These are phyloP conservation scores for Didymella lethalis DNA, from an alignment of 2,329 filamentous ascomycete species.

Conservation along the genomic window DNA sequence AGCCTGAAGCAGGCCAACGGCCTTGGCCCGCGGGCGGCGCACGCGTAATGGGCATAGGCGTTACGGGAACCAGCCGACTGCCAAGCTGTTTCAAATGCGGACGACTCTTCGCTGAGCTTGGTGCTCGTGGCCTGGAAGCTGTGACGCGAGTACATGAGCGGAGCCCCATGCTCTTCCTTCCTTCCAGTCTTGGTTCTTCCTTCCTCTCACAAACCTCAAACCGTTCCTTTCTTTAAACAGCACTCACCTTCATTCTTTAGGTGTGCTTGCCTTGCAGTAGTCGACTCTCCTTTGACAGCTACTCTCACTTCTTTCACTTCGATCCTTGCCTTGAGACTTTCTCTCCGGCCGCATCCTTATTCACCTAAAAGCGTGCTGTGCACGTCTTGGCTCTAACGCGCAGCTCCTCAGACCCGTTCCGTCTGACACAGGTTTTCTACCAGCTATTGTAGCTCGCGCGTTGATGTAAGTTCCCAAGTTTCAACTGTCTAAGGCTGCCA, in stretches of 20 bases:
- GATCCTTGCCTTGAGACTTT: constrained; percentile 12
- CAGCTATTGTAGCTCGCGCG: constrained; percentile 41
- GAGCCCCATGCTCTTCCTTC: constrained; percentile 26
- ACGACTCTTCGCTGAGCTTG: constrained; percentile 45
- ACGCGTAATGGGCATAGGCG: constrained; percentile 36
- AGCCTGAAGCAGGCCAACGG: constrained; percentile 35
- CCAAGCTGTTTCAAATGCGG: constrained; percentile 51
- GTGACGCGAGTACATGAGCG: constrained; percentile 43
- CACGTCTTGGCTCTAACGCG: constrained; percentile 50
- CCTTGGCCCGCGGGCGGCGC: constrained; percentile 35
- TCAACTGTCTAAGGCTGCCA: constrained; percentile 25
- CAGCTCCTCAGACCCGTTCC: constrained; percentile 33
- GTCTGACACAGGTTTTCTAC: constrained; percentile 37
- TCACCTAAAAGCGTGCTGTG: constrained; percentile 44
- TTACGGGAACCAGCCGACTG: constrained; percentile 39
- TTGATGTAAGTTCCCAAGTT: constrained; percentile 47
- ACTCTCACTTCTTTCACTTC: constrained; percentile 27
- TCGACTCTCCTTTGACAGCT: constrained; percentile 25
- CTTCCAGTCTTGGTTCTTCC: constrained; percentile 30
- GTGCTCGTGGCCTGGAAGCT: constrained; percentile 35
- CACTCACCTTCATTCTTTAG: constrained; percentile 43
- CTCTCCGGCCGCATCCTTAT: constrained; percentile 29
- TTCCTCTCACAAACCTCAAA: constrained; percentile 27
- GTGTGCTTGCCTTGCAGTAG: constrained; percentile 33
- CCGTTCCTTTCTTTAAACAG: constrained; percentile 27